Conservation (phyloP, 371 early-diverging fungal genomes). For the Zopfochytrium polystomum region DNA sequence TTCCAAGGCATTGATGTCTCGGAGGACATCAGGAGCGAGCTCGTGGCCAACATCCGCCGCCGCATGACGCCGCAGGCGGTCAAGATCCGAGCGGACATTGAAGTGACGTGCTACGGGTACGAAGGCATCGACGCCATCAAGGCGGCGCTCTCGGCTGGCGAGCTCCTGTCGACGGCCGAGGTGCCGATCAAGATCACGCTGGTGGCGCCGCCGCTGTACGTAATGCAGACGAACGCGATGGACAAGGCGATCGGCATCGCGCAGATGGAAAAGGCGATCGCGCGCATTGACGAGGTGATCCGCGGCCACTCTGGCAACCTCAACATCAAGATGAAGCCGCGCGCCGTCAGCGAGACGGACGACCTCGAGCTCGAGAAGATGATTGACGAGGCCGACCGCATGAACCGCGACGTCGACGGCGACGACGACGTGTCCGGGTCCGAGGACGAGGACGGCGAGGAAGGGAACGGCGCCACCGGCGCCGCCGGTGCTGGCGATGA, state of each 20-base stretch:
- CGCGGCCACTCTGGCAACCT: slow-evolving; percentile 68
- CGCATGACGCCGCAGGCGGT: slow-evolving; percentile 93
- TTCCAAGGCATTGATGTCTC: slow-evolving; percentile 76
- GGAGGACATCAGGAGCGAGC: slow-evolving; percentile 65
- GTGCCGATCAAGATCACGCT: slow-evolving; percentile 79
- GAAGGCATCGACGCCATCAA: slow-evolving; percentile 98
- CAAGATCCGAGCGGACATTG: slow-evolving; percentile 97
- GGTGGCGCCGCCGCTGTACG: slow-evolving; percentile 94
- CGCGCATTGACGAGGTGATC: slow-evolving; percentile 77
- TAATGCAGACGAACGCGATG: slow-evolving; percentile 83
- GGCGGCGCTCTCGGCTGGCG: slow-evolving; percentile 86
- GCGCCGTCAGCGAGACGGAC: slow-evolving; percentile 88
- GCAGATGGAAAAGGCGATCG: slow-evolving; percentile 84
- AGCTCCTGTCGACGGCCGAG: slow-evolving; percentile 77
- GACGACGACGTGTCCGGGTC: slow-evolving; percentile 90
- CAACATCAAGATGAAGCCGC: slow-evolving; percentile 85
- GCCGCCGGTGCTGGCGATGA: not conserved
- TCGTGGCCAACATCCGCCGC: slow-evolving; percentile 81
- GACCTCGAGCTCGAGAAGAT: slow-evolving; percentile 91
- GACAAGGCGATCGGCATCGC: slow-evolving; percentile 86
- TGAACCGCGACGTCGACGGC: slow-evolving; percentile 92
- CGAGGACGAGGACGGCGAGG: slow-evolving; percentile 83
- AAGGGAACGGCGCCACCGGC: not conserved
- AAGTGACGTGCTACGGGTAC: slow-evolving; percentile 93
- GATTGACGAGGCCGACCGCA: slow-evolving; percentile 89